Percentiles rank a stretch among this genome's conserved stretches.
These are phyloP conservation scores for Aspergillus proliferans DNA, from an alignment of 2,329 filamentous ascomycete species.

Conservation along the genomic window DNA sequence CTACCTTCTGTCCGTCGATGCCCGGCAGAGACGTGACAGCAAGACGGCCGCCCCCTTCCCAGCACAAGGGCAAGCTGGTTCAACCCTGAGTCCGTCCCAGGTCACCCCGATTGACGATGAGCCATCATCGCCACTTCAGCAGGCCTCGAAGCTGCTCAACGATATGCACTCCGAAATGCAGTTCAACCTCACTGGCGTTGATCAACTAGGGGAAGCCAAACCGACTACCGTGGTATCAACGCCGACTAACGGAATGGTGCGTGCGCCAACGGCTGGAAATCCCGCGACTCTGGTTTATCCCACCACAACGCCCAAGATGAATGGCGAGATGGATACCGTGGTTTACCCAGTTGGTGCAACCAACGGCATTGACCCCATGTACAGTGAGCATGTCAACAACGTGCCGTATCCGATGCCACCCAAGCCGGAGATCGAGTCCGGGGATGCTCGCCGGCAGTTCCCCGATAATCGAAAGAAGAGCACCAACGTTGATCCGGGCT, in stretches of 20 bases:
- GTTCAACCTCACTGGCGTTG: slow-evolving; percentile 57
- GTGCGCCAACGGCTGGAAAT: slow-evolving; percentile 38
- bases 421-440: slow-evolving; percentile 49
- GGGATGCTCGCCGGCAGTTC: slow-evolving; percentile 42
- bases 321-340: slow-evolving; percentile 59
- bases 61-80: slow-evolving; percentile 34
- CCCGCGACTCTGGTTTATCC: slow-evolving; percentile 42
- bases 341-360: slow-evolving; percentile 89
- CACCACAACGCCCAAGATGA: slow-evolving; percentile 31
- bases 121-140: slow-evolving; percentile 61
- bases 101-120: slow-evolving; percentile 51
- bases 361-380: slow-evolving; percentile 90
- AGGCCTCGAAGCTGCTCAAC: slow-evolving; percentile 60
- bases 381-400: slow-evolving; percentile 88
- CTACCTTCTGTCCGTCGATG: slow-evolving; percentile 59
- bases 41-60: slow-evolving; percentile 39
- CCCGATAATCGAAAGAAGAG: slow-evolving; percentile 56
- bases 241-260: slow-evolving; percentile 44
- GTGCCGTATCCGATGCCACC: slow-evolving; percentile 78
- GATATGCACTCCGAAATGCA: slow-evolving; percentile 61
- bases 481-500: slow-evolving; percentile 56
- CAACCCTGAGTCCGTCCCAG: slow-evolving; percentile 42
- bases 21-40: slow-evolving; percentile 58
- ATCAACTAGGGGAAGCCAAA: slow-evolving; percentile 58
- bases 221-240: slow-evolving; percentile 52